A percentile compares a stretch with the other conserved stretches of the same genome.
phyloP scores from a whole-genome alignment of 2,329 filamentous ascomycete species.

The Xylariaceae sp. region DNA sequence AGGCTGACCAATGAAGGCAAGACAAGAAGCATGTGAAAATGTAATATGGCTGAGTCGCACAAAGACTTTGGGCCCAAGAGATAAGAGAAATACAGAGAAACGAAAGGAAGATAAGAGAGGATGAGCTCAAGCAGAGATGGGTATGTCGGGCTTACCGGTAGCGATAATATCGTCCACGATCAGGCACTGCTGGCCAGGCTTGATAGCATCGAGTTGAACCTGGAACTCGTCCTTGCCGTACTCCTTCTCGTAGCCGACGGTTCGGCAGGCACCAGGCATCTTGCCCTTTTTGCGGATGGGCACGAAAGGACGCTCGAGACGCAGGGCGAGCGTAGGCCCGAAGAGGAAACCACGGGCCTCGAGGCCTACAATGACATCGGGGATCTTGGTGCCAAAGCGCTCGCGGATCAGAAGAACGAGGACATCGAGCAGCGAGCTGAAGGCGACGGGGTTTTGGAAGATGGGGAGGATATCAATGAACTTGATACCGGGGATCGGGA shows the following conservation, averaged over 20 bases:
- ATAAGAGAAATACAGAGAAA: too few relatives aligned
- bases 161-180: conserved; percentile 98
- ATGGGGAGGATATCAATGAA: conserved; percentile 98
- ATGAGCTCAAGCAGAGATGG: conserved; percentile 8
- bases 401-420: conserved; percentile 76
- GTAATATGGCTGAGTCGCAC: not conserved
- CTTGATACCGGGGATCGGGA: conserved; percentile 84
- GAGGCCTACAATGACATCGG: conserved; percentile 87
- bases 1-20: not conserved
- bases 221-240: conserved; percentile 95
- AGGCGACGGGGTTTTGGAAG: conserved; percentile 71
- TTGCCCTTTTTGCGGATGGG: conserved; percentile 95
- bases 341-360: conserved; percentile 96
- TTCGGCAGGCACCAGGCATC: conserved; percentile 82
- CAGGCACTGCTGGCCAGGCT: conserved; percentile 80
- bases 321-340: conserved; percentile 80
- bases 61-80: too few relatives aligned
- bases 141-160: conserved; percentile 62
- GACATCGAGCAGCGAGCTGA: conserved; percentile 72
- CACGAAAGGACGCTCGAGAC: conserved; percentile 79
- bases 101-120: not conserved
- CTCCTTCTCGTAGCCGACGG: conserved; percentile 87
- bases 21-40: not conserved
- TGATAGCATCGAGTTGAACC: conserved; percentile 84
- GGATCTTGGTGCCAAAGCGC: conserved; percentile 56